phyloP scores from a whole-genome alignment of 345 rosid species.

The Arabis hirsuta region DNA sequence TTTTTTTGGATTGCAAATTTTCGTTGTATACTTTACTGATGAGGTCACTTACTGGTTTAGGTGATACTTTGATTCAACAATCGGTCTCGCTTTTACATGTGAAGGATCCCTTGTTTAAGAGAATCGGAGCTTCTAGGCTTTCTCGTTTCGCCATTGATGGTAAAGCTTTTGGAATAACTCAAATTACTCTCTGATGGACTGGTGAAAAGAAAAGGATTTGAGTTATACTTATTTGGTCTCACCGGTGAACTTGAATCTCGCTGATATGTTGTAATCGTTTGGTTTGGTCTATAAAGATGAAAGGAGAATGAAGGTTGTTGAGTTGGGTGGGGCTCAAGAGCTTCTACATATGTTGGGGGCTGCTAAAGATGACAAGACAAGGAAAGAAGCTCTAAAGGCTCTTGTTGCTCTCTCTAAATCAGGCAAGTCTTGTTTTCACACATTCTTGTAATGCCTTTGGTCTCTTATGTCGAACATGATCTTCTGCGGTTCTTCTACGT shows the following conservation, averaged over 20 bases:
- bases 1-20: not conserved
- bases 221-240: not conserved
- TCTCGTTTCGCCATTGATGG: slow-evolving; percentile 85
- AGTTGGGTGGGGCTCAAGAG: slow-evolving; percentile 85
- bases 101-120: slow-evolving; percentile 89
- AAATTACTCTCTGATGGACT: not conserved
- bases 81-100: slow-evolving; percentile 84
- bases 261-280: slow-evolving; percentile 7
- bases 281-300: slow-evolving; percentile 54
- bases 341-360: slow-evolving; percentile 72
- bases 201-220: not conserved
- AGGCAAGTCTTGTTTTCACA: slow-evolving; percentile 45
- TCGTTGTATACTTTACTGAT: slow-evolving; percentile 11
- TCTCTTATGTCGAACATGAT: too few species aligned
- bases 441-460: too few species aligned
- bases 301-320: slow-evolving; percentile 89
- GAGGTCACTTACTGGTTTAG: slow-evolving; percentile 45
- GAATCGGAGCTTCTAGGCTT: slow-evolving; percentile 92
- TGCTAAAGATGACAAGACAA: slow-evolving; percentile 83
- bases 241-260: slow-evolving; percentile 6
- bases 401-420: slow-evolving; percentile 70
- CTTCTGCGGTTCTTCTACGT: not conserved
- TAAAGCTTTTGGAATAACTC: slow-evolving; percentile 31
- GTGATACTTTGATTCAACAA: slow-evolving; percentile 85
- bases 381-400: slow-evolving; percentile 82